Evolutionary conservation across 2,329 filamentous ascomycete genomes (phyloP).

Genomic region (Aureobasidium sp.): DNA sequence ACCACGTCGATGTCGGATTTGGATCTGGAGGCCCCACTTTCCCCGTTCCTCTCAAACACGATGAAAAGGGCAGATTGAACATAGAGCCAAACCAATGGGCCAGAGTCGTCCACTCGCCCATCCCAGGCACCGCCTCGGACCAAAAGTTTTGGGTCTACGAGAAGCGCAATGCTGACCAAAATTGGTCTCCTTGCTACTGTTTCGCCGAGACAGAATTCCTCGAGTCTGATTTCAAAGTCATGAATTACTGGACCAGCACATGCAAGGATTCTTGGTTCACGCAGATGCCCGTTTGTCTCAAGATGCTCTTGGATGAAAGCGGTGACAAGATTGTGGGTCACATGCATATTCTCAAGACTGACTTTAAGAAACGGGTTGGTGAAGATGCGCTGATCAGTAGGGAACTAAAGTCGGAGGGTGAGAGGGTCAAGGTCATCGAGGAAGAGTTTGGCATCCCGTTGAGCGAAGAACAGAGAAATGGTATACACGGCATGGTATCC

Average conservation of each 20-base stretch:
- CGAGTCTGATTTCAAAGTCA: conserved; percentile 50
- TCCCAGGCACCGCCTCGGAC: conserved; percentile 23
- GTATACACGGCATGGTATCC: conserved; percentile 23
- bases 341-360: conserved; percentile 33
- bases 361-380: conserved; percentile 37
- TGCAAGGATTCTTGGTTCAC: conserved; percentile 46
- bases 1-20: conserved; percentile 37
- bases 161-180: conserved; percentile 28
- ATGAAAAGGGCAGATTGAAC: not conserved
- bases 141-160: conserved; percentile 39
- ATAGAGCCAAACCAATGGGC: not conserved
- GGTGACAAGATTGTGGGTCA: conserved; percentile 28
- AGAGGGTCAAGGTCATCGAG: conserved; percentile 35
- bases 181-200: conserved; percentile 54
- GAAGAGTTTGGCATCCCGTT: conserved; percentile 38
- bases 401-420: conserved; percentile 33
- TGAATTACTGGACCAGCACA: conserved; percentile 50
- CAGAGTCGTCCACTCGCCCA: not conserved
- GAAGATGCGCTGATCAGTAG: conserved; percentile 34
- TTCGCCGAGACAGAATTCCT: conserved; percentile 59
- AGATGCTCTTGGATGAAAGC: conserved; percentile 40
- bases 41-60: conserved; percentile 22
- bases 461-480: conserved; percentile 28
- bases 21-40: conserved; percentile 26
- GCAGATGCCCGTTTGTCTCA: conserved; percentile 43